A percentile compares a stretch with the other conserved stretches of the same genome.
phyloP scores from a whole-genome alignment of 164 flowering plant species.

The Piper longum region DNA sequence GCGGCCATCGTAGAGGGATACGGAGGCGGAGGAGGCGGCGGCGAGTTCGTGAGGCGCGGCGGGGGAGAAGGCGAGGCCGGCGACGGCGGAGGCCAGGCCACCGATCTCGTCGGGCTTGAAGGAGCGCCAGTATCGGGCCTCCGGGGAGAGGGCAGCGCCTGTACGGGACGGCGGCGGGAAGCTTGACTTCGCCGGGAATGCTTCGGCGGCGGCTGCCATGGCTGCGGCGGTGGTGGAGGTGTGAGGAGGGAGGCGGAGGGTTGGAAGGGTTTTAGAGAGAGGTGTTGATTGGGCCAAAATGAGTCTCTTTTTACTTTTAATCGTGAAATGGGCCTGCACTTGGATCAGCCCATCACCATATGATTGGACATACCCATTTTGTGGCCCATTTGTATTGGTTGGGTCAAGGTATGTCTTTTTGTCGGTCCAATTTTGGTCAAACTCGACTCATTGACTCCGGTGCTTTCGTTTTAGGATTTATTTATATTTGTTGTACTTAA shows the following conservation, averaged over 20 bases:
- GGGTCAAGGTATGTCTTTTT: too few relatives aligned
- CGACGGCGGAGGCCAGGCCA: constrained; percentile 36
- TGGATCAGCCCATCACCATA: too few relatives aligned
- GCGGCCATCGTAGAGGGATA: constrained; percentile 18
- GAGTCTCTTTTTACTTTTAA: too few relatives aligned
- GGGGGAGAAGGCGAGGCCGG: constrained; percentile 64
- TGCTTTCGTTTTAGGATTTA: too few relatives aligned
- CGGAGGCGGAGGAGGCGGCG: constrained; percentile 45
- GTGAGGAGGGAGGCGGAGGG: background rate
- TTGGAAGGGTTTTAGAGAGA: background rate
- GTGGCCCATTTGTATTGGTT: too few relatives aligned
- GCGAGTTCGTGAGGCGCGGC: constrained; percentile 42
- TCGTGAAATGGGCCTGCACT: too few relatives aligned
- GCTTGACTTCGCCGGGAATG: constrained; percentile 44
- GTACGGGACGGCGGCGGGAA: constrained; percentile 31
- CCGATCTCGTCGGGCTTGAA: constrained; percentile 45
- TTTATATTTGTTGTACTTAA: too few relatives aligned
- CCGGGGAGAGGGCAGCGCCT: constrained; percentile 36
- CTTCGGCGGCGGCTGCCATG: background rate
- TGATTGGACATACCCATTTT: too few relatives aligned
- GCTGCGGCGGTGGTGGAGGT: background rate
- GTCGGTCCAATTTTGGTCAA: too few relatives aligned
- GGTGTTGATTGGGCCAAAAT: too few relatives aligned
- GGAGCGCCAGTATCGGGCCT: constrained; percentile 73
- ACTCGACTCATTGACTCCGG: too few relatives aligned